These are phyloP conservation scores for Fusarium sp. DNA, from an alignment of 2,329 filamentous ascomycete genomes.

Conservation along the genomic window DNA sequence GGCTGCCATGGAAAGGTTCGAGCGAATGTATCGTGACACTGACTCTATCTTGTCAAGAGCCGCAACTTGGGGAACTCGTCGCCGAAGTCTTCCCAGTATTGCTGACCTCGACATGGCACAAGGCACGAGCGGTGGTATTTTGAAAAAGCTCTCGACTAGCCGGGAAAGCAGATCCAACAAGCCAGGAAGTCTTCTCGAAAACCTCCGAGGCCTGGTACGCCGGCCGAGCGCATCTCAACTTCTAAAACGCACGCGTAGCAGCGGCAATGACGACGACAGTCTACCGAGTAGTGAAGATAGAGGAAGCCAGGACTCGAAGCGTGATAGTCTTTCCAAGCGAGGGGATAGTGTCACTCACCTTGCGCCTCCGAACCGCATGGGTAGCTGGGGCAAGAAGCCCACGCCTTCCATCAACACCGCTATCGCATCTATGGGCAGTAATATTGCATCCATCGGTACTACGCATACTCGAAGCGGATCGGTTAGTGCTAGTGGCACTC, in stretches of 20 bases:
- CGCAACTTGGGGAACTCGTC: slow-evolving; percentile 77
- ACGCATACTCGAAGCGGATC: slow-evolving; percentile 70
- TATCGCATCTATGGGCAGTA: slow-evolving; percentile 65
- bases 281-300: slow-evolving; percentile 38
- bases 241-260: slow-evolving; percentile 61
- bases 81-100: slow-evolving; percentile 70
- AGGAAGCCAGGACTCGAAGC: slow-evolving; percentile 46
- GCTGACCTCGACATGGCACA: slow-evolving; percentile 66
- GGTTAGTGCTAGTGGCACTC: slow-evolving; percentile 65
- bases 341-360: slow-evolving; percentile 59
- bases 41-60: slow-evolving; percentile 70
- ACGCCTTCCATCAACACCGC: slow-evolving; percentile 70
- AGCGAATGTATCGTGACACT: slow-evolving; percentile 64
- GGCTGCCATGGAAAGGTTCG: slow-evolving; percentile 64
- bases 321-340: slow-evolving; percentile 52
- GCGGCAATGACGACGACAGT: slow-evolving; percentile 48
- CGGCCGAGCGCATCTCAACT: slow-evolving; percentile 59
- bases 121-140: slow-evolving; percentile 67
- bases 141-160: slow-evolving; percentile 71
- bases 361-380: slow-evolving; percentile 61
- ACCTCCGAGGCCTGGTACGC: slow-evolving; percentile 62
- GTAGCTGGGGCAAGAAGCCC: slow-evolving; percentile 64
- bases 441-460: slow-evolving; percentile 66
- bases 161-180: slow-evolving; percentile 59
- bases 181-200: slow-evolving; percentile 60